These are phyloP conservation scores for Aspergillus aculeatus DNA, from an alignment of 2,329 filamentous ascomycete genomes.

Conservation along the genomic window DNA sequence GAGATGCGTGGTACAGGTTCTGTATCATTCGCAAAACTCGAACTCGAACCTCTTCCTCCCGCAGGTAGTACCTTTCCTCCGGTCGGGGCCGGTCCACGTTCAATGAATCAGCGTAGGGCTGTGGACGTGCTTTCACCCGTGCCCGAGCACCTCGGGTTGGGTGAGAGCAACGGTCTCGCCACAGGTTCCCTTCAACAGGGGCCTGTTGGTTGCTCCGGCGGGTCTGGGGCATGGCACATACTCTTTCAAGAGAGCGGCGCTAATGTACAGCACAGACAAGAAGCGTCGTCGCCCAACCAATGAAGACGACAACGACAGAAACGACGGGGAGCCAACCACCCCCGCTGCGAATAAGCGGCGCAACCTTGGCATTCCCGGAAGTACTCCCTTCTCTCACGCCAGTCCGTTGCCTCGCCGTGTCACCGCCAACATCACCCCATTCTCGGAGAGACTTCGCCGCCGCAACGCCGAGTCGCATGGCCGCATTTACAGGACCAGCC, in stretches of 20 bases:
- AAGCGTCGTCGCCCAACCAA: constrained; percentile 17
- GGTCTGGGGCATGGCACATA: constrained; percentile 1
- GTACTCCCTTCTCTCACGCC: constrained; percentile 21
- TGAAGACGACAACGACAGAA: constrained; percentile 11
- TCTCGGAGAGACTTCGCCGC: constrained; percentile 31
- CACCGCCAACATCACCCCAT: constrained; percentile 21
- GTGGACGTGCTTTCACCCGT: too few species aligned
- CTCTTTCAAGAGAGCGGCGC: constrained; percentile 5
- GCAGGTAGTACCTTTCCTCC: too few species aligned
- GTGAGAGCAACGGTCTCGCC: too few species aligned
- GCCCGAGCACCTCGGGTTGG: background rate
- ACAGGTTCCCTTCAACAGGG: too few species aligned
- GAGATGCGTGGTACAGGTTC: too few species aligned
- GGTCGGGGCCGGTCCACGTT: too few species aligned
- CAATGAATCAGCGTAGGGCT: too few species aligned
- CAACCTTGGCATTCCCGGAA: constrained; percentile 23
- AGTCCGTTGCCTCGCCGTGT: constrained; percentile 21
- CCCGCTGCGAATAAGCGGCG: constrained; percentile 24
- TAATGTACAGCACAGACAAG: background rate
- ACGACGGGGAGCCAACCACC: constrained; percentile 10
- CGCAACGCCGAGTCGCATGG: constrained; percentile 32
- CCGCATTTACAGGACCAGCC: constrained; percentile 35
- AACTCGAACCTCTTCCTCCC: too few species aligned
- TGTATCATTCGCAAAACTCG: too few species aligned
- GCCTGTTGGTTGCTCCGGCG: too few species aligned